Conservation (phyloP, 2,329 filamentous ascomycete species). For the Biscogniauxia mediterranea region DNA sequence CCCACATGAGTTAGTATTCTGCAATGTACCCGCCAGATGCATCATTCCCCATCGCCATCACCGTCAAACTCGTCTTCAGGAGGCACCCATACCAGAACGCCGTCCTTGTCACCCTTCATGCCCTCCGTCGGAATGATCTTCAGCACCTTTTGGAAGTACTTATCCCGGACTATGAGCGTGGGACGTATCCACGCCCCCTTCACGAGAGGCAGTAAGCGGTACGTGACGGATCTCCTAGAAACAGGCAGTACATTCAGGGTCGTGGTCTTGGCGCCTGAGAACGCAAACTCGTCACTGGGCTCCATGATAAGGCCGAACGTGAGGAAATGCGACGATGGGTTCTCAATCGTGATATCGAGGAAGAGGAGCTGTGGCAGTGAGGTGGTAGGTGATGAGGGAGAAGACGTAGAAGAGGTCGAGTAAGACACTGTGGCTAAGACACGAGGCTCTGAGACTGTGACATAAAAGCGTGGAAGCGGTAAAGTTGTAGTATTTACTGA, state of each 20-base stretch:
- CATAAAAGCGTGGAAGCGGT: slow-evolving; percentile 73
- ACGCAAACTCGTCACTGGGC: slow-evolving; percentile 86
- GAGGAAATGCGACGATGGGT: slow-evolving; percentile 89
- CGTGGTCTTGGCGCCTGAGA: slow-evolving; percentile 81
- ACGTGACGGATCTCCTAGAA: slow-evolving; percentile 71
- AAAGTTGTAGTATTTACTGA: slow-evolving; percentile 64
- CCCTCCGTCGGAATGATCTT: slow-evolving; percentile 77
- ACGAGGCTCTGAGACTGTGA: slow-evolving; percentile 82
- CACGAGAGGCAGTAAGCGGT: slow-evolving; percentile 68
- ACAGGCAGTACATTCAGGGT: slow-evolving; percentile 80
- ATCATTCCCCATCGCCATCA: slow-evolving; percentile 7
- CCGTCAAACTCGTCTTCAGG: slow-evolving; percentile 36
- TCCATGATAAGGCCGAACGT: slow-evolving; percentile 94
- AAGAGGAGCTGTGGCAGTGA: slow-evolving; percentile 37
- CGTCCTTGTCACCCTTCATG: slow-evolving; percentile 64
- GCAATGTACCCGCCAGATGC: not conserved
- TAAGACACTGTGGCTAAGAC: slow-evolving; percentile 65
- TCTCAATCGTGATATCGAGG: slow-evolving; percentile 72
- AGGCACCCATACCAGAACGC: slow-evolving; percentile 62
- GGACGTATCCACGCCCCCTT: slow-evolving; percentile 69
- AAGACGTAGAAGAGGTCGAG: slow-evolving; percentile 30
- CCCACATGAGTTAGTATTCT: too few relatives aligned
- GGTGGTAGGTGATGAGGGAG: slow-evolving; percentile 28
- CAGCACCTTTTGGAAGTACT: slow-evolving; percentile 89
- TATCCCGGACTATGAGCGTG: slow-evolving; percentile 75